Base-by-base conservation (phyloP, 371 early-diverging fungal genomes). In the Umbelopsis sp. region DNA sequence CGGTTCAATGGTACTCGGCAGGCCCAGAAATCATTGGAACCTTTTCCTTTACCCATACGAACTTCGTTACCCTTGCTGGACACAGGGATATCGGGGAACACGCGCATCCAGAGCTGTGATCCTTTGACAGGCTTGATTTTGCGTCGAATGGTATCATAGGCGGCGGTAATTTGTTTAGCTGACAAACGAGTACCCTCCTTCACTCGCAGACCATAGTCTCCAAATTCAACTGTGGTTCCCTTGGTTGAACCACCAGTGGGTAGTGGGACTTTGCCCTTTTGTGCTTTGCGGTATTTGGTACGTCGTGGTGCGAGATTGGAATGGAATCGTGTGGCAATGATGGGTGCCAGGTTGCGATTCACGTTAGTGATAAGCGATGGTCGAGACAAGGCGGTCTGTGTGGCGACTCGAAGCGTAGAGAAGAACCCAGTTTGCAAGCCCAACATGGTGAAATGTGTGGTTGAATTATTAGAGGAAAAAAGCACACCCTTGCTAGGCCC, bases 11-110 rank as follows among this genome's bases (percentile, higher is more conserved):
- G 91, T 4, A 97, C 97, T 71, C 96, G 92, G 69, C 92, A 92
- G 0, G 93, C 96, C 90, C 89, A 97, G 80, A 92, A 95, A 65
- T 97, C 97, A 66, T 97, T 94, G 44, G 91, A 86, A 68, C 97
- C 98, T 78, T 98, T 98, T 71, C 98, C 98, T 80, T 96, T 96
- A 73, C 98, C 98, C 98, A 98, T 98, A 82, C 98, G 90, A 41
- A 91, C 88, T 83, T 96, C 97, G 44, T 91, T 92, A 32, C 95
- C 95, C 74, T 97, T 97, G 67, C 89, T 87, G 1, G 96, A 91
- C 22, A 97, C 96, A 6, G 98, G 98, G 25, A 96, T 88, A 75
- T 96, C 94, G 3, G 98, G 96, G 71, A 96, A 96, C 22, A 92
- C 93, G 41, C 96, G 86, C 80, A 95, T 86, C 89, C 93, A 94